Conservation (phyloP, 768 basidiomycete species). For the Myochromella boudieri region DNA sequence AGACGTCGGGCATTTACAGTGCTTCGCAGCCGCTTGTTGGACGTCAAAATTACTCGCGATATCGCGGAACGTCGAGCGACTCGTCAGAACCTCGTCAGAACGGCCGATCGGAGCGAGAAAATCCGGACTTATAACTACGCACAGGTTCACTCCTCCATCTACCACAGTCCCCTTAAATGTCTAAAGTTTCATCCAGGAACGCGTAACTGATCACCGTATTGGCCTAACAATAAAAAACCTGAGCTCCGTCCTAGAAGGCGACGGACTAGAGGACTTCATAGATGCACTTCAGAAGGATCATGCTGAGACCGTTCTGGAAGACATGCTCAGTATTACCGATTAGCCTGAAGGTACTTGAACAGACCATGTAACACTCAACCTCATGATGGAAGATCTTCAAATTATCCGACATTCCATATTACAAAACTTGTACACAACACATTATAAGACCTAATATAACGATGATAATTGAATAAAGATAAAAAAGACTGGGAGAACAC, state of each 20-base stretch:
- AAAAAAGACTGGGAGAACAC: no score
- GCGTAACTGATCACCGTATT: slow-evolving; percentile 91
- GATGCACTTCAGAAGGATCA: slow-evolving; percentile 56
- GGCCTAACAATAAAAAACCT: slow-evolving; percentile 74
- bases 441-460: no score
- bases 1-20: slow-evolving; percentile 92
- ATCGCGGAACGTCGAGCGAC: slow-evolving; percentile 67
- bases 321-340: slow-evolving; percentile 15
- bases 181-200: slow-evolving; percentile 52
- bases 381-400: no score
- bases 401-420: no score
- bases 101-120: slow-evolving; percentile 89
- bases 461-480: no score
- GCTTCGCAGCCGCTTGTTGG: slow-evolving; percentile 82
- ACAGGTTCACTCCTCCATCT: slow-evolving; percentile 45
- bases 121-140: slow-evolving; percentile 95
- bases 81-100: slow-evolving; percentile 72
- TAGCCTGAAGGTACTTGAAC: no score
- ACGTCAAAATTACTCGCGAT: slow-evolving; percentile 70
- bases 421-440: no score
- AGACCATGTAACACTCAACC: no score
- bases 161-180: background rate
- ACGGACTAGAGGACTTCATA: slow-evolving; percentile 57
- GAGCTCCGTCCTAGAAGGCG: slow-evolving; percentile 63
- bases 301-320: slow-evolving; percentile 37